Percentiles rank a stretch among this genome's conserved stretches.
These are phyloP conservation scores for Trifolium repens DNA, from an alignment of 306 rosid species.

Conservation along the genomic window DNA sequence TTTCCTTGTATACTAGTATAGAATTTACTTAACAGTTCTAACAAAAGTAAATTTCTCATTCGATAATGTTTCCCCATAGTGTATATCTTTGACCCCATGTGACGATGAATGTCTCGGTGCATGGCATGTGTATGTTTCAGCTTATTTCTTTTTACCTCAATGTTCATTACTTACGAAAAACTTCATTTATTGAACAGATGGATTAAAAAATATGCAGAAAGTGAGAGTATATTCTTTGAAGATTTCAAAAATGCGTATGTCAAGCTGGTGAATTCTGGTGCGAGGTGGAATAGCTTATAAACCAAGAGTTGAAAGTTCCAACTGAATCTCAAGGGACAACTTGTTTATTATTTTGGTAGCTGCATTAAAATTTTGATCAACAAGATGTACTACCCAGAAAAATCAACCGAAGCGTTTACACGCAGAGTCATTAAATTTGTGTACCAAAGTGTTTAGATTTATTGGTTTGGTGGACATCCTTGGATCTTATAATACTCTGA, in stretches of 20 bases:
- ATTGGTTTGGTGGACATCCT: neutral
- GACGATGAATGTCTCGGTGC: slow-evolving; percentile 30
- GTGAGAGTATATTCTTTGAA: slow-evolving; percentile 75
- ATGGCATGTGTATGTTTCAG: slow-evolving; percentile 34
- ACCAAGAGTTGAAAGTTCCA: slow-evolving; percentile 25
- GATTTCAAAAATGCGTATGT: slow-evolving; percentile 80
- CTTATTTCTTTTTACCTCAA: slow-evolving; percentile 27
- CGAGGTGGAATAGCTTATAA: slow-evolving; percentile 68
- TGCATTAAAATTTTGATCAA: slow-evolving; percentile 14
- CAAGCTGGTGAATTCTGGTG: slow-evolving; percentile 93
- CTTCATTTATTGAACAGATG: slow-evolving; percentile 62
- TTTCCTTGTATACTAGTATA: no score
- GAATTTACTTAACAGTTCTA: no score
- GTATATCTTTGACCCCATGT: no score
- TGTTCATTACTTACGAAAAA: slow-evolving; percentile 39
- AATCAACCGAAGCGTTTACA: neutral
- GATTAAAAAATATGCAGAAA: slow-evolving; percentile 76
- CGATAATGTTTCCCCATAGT: no score
- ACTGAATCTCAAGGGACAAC: slow-evolving; percentile 21
- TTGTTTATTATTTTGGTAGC: slow-evolving; percentile 5
- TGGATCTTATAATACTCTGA: neutral
- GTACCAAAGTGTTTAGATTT: neutral
- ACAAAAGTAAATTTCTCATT: no score
- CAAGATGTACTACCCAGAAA: slow-evolving; percentile 22
- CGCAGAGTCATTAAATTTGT: slow-evolving; percentile 23